A percentile compares a stretch with the other conserved stretches of the same genome.
Evolutionary conservation across 345 rosid species (phyloP).

Genomic region (Gossypium mustelinum): DNA sequence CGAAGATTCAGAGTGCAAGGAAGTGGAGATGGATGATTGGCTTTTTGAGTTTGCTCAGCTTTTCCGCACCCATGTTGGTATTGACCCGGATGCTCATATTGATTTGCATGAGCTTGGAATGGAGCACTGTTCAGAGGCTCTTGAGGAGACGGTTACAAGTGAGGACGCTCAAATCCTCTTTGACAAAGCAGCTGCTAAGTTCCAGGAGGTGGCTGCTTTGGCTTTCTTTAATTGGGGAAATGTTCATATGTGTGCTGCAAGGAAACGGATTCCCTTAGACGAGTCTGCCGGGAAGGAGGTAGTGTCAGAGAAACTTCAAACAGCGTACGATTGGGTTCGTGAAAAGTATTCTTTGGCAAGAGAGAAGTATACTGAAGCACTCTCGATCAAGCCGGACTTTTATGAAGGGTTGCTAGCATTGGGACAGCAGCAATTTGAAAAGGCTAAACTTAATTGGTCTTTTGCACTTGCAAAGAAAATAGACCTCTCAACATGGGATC

Average conservation of each 20-base stretch:
- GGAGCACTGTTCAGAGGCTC: conserved; percentile 95
- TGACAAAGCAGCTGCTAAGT: conserved; percentile 83
- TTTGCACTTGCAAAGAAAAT: conserved; percentile 70
- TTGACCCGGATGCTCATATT: conserved; percentile 92
- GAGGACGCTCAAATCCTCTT: conserved; percentile 84
- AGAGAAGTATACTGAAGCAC: conserved; percentile 74
- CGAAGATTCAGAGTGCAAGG: conserved; percentile 73
- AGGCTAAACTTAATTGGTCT: conserved; percentile 98
- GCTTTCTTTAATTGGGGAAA: conserved; percentile 99
- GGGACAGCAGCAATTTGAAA: conserved; percentile 95
- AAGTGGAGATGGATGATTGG: conserved; percentile 97
- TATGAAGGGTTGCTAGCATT: conserved; percentile 87
- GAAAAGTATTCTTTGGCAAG: conserved; percentile 76
- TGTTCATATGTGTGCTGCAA: conserved; percentile 96
- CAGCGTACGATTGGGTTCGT: conserved; percentile 86
- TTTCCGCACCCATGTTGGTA: conserved; percentile 79
- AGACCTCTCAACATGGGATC: conserved; percentile 72
- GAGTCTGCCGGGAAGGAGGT: conserved; percentile 70
- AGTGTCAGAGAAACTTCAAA: conserved; percentile 66
- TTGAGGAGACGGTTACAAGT: conserved; percentile 92
- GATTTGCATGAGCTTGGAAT: conserved; percentile 97
- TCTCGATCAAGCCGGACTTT: conserved; percentile 77
- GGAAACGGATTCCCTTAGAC: conserved; percentile 89
- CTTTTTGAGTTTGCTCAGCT: conserved; percentile 93
- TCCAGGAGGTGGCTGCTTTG: conserved; percentile 95